Evolutionary conservation across 2,329 filamentous ascomycete genomes (phyloP).

Genomic region (Trichophyton equinum): DNA sequence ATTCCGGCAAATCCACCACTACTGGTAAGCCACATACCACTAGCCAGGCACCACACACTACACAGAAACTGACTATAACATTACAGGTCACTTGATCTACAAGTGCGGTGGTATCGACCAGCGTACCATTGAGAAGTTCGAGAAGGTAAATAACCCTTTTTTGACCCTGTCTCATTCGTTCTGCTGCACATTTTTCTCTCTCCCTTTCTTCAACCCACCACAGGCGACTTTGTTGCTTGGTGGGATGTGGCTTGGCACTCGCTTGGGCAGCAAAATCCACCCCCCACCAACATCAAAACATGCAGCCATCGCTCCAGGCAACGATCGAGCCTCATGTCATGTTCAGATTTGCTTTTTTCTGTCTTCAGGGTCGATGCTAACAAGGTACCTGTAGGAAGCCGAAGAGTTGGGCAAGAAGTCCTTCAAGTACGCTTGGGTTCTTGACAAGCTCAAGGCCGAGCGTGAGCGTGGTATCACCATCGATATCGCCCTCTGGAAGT

Average conservation of each 20-base stretch:
- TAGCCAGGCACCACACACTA: slow-evolving; percentile 5
- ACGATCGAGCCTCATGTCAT: not conserved
- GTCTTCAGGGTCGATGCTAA: slow-evolving; percentile 11
- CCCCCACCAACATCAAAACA: slow-evolving; percentile 6
- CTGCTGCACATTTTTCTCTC: slow-evolving; percentile 15
- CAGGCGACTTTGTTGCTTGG: slow-evolving; percentile 2
- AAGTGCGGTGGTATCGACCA: slow-evolving; percentile 99
- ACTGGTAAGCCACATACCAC: slow-evolving; percentile 50
- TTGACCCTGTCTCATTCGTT: not conserved
- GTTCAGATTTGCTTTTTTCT: not conserved
- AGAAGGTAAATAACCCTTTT: slow-evolving; percentile 63
- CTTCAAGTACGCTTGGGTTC: slow-evolving; percentile 99
- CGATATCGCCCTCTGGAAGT: slow-evolving; percentile 99
- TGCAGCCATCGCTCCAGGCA: not conserved
- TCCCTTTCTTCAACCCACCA: not conserved
- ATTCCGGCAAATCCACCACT: slow-evolving; percentile 98
- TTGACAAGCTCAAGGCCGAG: slow-evolving; percentile 99
- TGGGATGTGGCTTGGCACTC: not conserved
- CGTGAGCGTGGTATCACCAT: slow-evolving; percentile 99
- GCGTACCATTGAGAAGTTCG: slow-evolving; percentile 99
- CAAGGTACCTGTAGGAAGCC: slow-evolving; percentile 61
- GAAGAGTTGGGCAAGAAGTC: slow-evolving; percentile 99
- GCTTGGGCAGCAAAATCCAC: slow-evolving; percentile 3
- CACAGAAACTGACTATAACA: slow-evolving; percentile 7
- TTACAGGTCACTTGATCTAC: slow-evolving; percentile 91